These are phyloP conservation scores for Sphagnum contortum DNA, from an alignment of 225 moss, liverwort and hornwort species.

Conservation along the genomic window DNA sequence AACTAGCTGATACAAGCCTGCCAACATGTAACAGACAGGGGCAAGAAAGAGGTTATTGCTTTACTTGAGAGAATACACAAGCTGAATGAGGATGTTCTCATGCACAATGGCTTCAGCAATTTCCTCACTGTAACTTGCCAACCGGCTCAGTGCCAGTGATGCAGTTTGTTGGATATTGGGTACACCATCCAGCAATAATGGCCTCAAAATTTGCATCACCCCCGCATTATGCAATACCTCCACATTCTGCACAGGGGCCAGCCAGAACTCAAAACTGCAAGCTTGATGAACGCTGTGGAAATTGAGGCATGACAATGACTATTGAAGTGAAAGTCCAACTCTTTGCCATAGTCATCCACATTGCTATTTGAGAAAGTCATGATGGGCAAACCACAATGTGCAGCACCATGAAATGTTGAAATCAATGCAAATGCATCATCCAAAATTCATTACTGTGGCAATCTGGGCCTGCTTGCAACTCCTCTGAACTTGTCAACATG, in stretches of 20 bases:
- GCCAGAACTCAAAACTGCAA: neutral
- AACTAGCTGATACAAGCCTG: too few species aligned
- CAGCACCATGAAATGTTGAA: too few species aligned
- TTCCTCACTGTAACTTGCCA: slow-evolving; percentile 71
- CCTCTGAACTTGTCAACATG: too few species aligned
- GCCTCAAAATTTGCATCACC: slow-evolving; percentile 70
- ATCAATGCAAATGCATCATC: too few species aligned
- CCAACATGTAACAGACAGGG: too few species aligned
- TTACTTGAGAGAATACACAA: slow-evolving; percentile 81
- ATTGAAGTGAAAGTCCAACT: too few species aligned
- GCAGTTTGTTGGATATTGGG: slow-evolving; percentile 90
- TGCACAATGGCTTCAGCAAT: slow-evolving; percentile 79
- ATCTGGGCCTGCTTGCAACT: too few species aligned
- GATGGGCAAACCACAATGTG: too few species aligned
- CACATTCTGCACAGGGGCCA: slow-evolving; percentile 50
- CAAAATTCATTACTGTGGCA: too few species aligned
- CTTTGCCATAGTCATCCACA: too few species aligned
- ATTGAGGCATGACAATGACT: too few species aligned
- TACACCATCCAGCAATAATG: slow-evolving; percentile 69
- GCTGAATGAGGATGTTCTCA: slow-evolving; percentile 78
- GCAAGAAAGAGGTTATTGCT: neutral
- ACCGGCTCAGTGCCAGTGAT: slow-evolving; percentile 58
- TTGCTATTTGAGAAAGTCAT: too few species aligned
- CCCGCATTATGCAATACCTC: slow-evolving; percentile 82
- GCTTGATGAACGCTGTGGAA: neutral